These are phyloP conservation scores for Phlebiopsis gigantea DNA, from an alignment of 768 basidiomycete genomes.

Conservation along the genomic window DNA sequence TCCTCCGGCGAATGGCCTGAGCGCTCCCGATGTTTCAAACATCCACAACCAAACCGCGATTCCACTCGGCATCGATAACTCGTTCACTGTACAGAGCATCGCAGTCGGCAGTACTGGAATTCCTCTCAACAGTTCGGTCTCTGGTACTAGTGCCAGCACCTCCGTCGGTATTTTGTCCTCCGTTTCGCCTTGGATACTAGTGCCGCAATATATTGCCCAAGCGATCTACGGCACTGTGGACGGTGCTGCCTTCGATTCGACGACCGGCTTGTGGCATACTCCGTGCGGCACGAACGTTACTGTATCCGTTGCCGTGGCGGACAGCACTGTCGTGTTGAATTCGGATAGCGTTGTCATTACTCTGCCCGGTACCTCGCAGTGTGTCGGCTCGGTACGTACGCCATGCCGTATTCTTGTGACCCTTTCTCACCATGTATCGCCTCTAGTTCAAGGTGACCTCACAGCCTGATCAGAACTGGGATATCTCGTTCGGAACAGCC, in stretches of 20 bases:
- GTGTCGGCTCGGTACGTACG: conserved; percentile 11
- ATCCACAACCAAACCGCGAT: conserved; percentile 5
- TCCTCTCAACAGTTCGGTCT: neutral
- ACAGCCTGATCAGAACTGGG: neutral
- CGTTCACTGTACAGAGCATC: conserved; percentile 1
- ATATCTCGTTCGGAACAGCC: conserved; percentile 5
- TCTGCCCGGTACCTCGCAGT: neutral
- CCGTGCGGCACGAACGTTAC: conserved; percentile 9
- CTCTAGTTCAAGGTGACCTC: neutral
- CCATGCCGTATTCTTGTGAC: neutral
- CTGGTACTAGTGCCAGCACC: neutral
- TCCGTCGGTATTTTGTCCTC: neutral
- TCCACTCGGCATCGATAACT: neutral
- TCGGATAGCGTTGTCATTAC: conserved; percentile 1
- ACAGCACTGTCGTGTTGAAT: conserved; percentile 1
- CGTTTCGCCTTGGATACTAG: neutral
- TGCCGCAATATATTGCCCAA: neutral
- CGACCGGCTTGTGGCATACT: conserved; percentile 1
- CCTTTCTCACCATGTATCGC: neutral
- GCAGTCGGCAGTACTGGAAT: neutral
- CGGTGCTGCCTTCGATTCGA: neutral
- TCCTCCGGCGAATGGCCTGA: neutral
- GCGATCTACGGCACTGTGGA: conserved; percentile 1
- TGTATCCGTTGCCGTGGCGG: neutral
- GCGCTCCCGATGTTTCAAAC: neutral